Conservation (phyloP, 306 rosid genomes). For the Gastrolobium villosum region DNA sequence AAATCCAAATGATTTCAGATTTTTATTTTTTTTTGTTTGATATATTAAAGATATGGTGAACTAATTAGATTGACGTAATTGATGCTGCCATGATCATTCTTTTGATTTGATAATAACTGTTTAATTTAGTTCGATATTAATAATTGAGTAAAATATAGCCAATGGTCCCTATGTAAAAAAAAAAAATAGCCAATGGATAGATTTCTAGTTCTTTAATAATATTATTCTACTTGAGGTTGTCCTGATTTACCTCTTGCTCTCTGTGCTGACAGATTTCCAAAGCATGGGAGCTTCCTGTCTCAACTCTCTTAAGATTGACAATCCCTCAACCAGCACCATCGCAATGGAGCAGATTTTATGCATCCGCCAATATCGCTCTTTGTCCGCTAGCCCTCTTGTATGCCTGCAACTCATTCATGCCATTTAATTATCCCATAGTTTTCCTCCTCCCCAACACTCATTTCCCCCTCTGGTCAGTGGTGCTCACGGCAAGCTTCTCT, state of each 20-base stretch:
- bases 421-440: slow-evolving; percentile 72
- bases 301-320: slow-evolving; percentile 78
- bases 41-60: background rate
- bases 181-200: background rate
- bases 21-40: slow-evolving; percentile 11
- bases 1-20: background rate
- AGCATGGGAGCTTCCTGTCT: slow-evolving; percentile 76
- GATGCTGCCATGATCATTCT: slow-evolving; percentile 26
- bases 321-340: slow-evolving; percentile 83
- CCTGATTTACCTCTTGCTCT: slow-evolving; percentile 39
- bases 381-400: slow-evolving; percentile 84
- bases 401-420: slow-evolving; percentile 79
- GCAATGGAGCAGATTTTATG: slow-evolving; percentile 85
- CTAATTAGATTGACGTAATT: slow-evolving; percentile 3
- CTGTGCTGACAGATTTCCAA: slow-evolving; percentile 67
- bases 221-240: slow-evolving; percentile 36
- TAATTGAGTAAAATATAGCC: background rate
- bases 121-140: slow-evolving; percentile 21
- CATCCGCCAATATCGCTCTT: slow-evolving; percentile 85
- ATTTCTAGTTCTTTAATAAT: slow-evolving; percentile 25
- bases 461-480: slow-evolving; percentile 88
- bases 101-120: background rate
- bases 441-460: slow-evolving; percentile 86
- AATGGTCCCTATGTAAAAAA: too few relatives aligned
- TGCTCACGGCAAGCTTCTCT: slow-evolving; percentile 73